A percentile compares a stretch with the other conserved stretches of the same genome.
phyloP scores from a whole-genome alignment of 2,329 filamentous ascomycete genomes.

The Elsinoe perseae region DNA sequence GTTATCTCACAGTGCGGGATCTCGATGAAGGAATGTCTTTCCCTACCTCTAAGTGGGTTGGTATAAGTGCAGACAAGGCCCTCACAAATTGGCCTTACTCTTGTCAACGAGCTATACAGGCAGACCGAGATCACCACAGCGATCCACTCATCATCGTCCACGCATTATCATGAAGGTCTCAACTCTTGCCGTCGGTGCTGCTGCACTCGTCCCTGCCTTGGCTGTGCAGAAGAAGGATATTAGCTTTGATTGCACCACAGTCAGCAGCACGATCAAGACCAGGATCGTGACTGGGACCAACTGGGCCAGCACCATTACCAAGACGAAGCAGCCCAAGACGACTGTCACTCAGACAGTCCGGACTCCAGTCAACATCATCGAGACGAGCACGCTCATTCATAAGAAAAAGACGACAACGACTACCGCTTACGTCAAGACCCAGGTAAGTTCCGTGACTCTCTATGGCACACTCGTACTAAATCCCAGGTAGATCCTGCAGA shows the following conservation, averaged over 20 bases:
- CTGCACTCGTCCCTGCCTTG: slow-evolving; percentile 2
- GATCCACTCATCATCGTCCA: background rate
- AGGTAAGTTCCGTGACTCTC: too few relatives aligned
- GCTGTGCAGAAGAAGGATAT: background rate
- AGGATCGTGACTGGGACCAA: background rate
- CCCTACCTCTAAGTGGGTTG: background rate
- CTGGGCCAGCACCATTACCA: background rate
- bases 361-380: background rate
- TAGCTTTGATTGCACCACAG: slow-evolving; percentile 1
- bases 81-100: background rate
- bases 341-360: slow-evolving; percentile 4
- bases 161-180: slow-evolving; percentile 12
- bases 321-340: background rate
- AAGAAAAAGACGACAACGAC: background rate
- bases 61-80: background rate
- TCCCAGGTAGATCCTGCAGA: too few relatives aligned
- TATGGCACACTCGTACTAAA: too few relatives aligned
- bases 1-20: background rate
- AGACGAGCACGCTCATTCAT: background rate
- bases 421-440: background rate
- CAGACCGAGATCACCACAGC: background rate
- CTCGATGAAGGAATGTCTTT: background rate
- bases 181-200: slow-evolving; percentile 1
- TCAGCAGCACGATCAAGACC: background rate
- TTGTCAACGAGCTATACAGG: background rate